Evolutionary conservation across 2,329 filamentous ascomycete species (phyloP).

Genomic region (Alternaria novae-zelandiae): DNA sequence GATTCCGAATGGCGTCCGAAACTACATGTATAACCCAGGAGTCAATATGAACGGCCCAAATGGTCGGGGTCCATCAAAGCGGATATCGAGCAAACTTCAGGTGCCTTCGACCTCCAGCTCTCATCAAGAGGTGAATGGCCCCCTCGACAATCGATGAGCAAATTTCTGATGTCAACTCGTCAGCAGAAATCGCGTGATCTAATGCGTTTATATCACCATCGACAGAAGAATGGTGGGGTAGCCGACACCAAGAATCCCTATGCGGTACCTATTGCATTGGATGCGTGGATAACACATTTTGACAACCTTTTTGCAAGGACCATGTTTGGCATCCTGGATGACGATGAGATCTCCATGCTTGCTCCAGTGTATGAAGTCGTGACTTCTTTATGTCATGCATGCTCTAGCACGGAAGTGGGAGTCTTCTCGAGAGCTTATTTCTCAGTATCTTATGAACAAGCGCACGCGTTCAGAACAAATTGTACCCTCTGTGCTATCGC

Average conservation of each 20-base stretch:
- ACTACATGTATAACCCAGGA: neutral
- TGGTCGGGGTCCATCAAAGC: neutral
- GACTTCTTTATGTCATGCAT: neutral
- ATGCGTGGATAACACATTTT: neutral
- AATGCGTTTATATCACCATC: neutral
- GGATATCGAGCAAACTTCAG: neutral
- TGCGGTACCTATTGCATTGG: neutral
- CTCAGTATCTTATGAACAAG: no score
- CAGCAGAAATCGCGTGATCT: neutral
- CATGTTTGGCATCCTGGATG: neutral
- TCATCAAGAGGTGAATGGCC: neutral
- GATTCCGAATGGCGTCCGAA: no score
- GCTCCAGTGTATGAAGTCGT: no score
- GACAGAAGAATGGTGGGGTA: neutral
- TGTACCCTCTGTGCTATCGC: no score
- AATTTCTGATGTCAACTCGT: neutral
- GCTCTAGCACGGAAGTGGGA: no score
- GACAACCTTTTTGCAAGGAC: neutral
- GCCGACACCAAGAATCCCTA: neutral
- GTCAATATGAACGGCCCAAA: neutral
- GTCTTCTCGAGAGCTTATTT: no score
- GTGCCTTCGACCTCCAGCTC: neutral
- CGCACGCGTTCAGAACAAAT: no score
- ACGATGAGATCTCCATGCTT: no score
- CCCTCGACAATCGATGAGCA: neutral